Evolutionary conservation across 2,329 filamentous ascomycete species (phyloP), one percentile per base, ranked within the genome.

Genomic region (Epichloe typhina): DNA sequence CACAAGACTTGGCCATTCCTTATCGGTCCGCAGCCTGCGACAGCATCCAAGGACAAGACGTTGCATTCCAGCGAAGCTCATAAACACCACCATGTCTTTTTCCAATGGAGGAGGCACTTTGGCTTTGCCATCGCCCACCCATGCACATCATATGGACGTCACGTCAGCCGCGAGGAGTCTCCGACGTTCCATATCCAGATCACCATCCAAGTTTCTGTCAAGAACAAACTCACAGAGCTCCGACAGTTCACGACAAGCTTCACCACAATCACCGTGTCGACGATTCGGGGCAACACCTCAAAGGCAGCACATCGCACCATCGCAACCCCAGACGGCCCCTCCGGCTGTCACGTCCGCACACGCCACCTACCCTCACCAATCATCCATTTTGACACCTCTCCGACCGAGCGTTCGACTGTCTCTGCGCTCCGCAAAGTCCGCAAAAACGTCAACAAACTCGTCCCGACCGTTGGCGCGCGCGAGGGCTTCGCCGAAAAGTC

Each of bases 151-250:
- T 68, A 84, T 91, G 60, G 87, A 95, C 71, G 82, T 88, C 56
- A 84, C 86, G 54, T 82, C 86, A 47, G 84, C 86, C 53, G 86
- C 95, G 56, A 80, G 88, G 62, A 86, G 88, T 61, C 74, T 96
- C 52, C 80, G 90, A 57, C 86, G 88, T 59, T 95, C 91, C 26
- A 75, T 96, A 56, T 96, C 90, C 52, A 80, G 89, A 60, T 96
- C 91, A n/a, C 91, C 91, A 11, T 95, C 91, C 35, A 95, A 93
- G 66, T 91, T 93, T 51, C 71, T 94, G 37, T 65, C 67, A 47
- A 72, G 74, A 55, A 65, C 70, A 44, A 66, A 66, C 43, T 76
- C 75, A 0, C 70, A 74, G 54, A 68, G 64, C 52, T 71, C 73
- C 13, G 69, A 75, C 36, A 62, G 64, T 55, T 78, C 80, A 50